Evolutionary conservation across 2,329 filamentous ascomycete genomes (phyloP).

Genomic region (Colletotrichum sublineola): DNA sequence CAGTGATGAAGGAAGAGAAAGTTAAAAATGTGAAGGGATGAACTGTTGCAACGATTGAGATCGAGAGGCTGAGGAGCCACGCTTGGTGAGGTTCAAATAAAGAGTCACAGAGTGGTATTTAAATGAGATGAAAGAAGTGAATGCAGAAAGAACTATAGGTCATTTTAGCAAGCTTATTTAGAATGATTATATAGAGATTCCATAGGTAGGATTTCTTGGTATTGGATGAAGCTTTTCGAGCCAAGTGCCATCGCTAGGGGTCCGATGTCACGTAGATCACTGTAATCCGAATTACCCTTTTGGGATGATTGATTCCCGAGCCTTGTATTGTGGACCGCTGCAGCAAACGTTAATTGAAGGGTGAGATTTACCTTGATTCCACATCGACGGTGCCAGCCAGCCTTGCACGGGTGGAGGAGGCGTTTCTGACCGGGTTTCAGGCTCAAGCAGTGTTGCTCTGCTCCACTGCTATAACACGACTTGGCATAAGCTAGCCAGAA

Average conservation of each 20-base stretch:
- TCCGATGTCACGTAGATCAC: neutral
- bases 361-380: neutral
- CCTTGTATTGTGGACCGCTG: neutral
- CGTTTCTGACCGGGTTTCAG: too few species aligned
- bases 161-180: neutral
- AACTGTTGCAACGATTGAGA: neutral
- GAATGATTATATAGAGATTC: neutral
- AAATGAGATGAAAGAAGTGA: neutral
- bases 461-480: too few species aligned
- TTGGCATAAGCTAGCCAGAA: neutral
- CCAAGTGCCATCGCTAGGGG: too few species aligned
- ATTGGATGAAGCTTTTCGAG: too few species aligned
- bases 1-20: too few species aligned
- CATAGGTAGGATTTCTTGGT: too few species aligned
- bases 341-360: too few species aligned
- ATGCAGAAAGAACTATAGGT: neutral
- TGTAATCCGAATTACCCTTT: constrained; percentile 34
- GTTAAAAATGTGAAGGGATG: neutral
- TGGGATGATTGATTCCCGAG: constrained; percentile 10
- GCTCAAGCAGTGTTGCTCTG: too few species aligned
- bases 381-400: neutral
- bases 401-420: too few species aligned
- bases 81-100: neutral
- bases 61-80: neutral
- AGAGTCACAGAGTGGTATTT: neutral